Evolutionary conservation across 768 basidiomycete species (phyloP), one percentile per base, ranked within the genome.

Genomic region (Suillus plorans): DNA sequence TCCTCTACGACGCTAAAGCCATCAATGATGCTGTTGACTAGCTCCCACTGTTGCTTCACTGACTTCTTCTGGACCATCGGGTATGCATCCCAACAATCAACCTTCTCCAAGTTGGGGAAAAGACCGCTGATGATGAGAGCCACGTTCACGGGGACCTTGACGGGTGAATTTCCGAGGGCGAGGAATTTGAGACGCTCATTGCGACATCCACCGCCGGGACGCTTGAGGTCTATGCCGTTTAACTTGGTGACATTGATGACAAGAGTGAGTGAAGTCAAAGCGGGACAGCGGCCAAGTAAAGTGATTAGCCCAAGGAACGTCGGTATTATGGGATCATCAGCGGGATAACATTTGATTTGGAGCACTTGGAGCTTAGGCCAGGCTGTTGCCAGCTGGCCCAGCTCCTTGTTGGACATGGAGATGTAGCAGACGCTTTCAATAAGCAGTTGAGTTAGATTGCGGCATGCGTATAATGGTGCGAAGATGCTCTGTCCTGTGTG

Each of bases 321-420:
- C 0, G 72, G 72, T 0, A 73, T 45, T 28, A 66, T 57, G 2
- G 66, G 66, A 1, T 28, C 2, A 2, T 63, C 64, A 16, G 66
- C 31, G 49, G 67, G 65, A 36, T 49, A 73, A 3, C 67, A 64
- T 5, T 65, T 52, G n/a, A 73, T 64, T 3, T 53, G 37, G 31
- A 73, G 72, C 4, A 62, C 58, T 62, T 73, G 69, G 0, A 75
- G 41, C 5, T 59, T 13, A 31, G 73, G 70, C 73, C 72, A 73
- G 1, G 70, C 67, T 3, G 36, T 62, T 0, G 64, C 72, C 0
- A 75, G 44, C 49, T 64, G 63, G 9, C 63, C 34, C 0, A 73
- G 63, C 36, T 63, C 64, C 1, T 64, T 45, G 49, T 73, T 73
- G 37, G 65, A 64, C 6, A 73, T 8, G 66, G 56, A 25, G 68